phyloP scores from a whole-genome alignment of 1,284 basidiomycete genomes.

The Serendipita sp. region DNA sequence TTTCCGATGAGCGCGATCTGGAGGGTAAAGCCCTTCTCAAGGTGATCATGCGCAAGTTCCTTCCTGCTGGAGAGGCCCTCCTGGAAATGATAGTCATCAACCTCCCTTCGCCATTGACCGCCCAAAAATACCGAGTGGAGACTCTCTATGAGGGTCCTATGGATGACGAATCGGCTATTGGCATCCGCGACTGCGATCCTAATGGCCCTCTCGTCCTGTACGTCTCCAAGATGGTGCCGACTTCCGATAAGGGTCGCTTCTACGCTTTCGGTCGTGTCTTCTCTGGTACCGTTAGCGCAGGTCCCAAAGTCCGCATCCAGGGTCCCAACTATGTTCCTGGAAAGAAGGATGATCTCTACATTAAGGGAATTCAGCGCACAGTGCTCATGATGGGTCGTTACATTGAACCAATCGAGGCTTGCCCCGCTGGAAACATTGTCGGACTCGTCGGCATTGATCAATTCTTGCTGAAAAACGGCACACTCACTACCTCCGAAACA shows the following conservation, averaged over 20 bases:
- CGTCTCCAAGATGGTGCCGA: constrained; percentile 99
- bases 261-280: constrained; percentile 99
- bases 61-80: constrained; percentile 96
- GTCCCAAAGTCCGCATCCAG: constrained; percentile 98
- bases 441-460: constrained; percentile 99
- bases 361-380: constrained; percentile 98
- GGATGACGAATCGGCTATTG: constrained; percentile 98
- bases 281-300: constrained; percentile 92
- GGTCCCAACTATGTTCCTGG: constrained; percentile 98
- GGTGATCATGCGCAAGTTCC: constrained; percentile 98
- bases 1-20: constrained; percentile 81
- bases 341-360: constrained; percentile 96
- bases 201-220: constrained; percentile 95
- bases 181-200: constrained; percentile 97
- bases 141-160: constrained; percentile 99
- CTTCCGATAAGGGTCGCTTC: constrained; percentile 99
- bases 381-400: constrained; percentile 99
- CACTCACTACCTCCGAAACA: constrained; percentile 92
- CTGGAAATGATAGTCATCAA: constrained; percentile 99
- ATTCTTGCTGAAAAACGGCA: constrained; percentile 99
- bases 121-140: constrained; percentile 98
- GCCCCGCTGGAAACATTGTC: constrained; percentile 96
- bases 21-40: constrained; percentile 97
- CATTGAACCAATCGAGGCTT: constrained; percentile 98
- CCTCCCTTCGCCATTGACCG: constrained; percentile 91